Evolutionary conservation across 331 rosid genomes (phyloP), one percentile per base, ranked within the genome.

Genomic region (Dryas integrifolia): DNA sequence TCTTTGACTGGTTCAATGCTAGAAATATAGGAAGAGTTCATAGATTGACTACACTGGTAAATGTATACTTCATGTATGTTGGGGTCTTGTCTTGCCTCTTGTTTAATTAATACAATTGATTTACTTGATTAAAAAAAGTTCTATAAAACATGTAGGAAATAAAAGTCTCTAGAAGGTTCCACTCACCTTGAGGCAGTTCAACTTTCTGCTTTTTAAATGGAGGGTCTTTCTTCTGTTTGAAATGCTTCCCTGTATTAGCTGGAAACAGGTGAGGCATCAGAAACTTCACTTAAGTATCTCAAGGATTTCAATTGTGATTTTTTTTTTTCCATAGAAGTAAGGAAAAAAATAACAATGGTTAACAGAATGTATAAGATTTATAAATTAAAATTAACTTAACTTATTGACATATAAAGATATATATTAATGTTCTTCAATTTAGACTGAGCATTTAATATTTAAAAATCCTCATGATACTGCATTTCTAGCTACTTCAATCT

Each of bases 241-340:
- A 85, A 75, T 67, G 80, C 83, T 84, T 95, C 97, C 99, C 77
- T 2, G 93, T 6, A 76, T 86, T 88, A 79, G 86, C 99, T 95
- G 84, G 76, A 83, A 80, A 85, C 18, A 72, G 71, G 76, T 49
- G 47, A 77, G 82, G 72, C 10, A 79, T 66, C 79, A 73, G 74
- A 75, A 61, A 62, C 66, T 38, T 68, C 55, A 69, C 58, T 67
- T 48, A 44, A 45, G 64, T 56, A 72, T 76, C 48, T 58, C 52
- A 41, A 40, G 10, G 3, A 26, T 5, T 63, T 35, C 30, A 3
- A 8, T 62, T 67, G 43, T 73, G 35, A 72, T 49, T 62, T 21
- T 21, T 49, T 49, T 56, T 43, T 14, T 38, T 68, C 24, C 24
- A 15, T 39, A 64, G 70, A 68, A 63, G 39, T 52, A 61, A n/a